Evolutionary conservation across 1,284 basidiomycete species (phyloP).

Genomic region (Rhodotorula sp.): DNA sequence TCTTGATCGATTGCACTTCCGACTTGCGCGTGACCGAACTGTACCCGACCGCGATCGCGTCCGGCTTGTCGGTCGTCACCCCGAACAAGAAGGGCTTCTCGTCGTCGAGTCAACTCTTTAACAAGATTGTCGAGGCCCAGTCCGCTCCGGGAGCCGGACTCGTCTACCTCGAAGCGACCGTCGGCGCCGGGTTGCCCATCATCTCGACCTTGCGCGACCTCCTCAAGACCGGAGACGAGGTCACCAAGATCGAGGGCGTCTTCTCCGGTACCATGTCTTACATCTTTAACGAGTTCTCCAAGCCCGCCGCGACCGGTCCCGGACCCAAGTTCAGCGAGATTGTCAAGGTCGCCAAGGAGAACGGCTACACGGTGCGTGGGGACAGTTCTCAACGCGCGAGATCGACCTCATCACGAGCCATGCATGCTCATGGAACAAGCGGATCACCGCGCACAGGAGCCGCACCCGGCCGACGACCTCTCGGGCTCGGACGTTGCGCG

Average conservation of each 20-base stretch:
- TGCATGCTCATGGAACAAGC: too few relatives aligned
- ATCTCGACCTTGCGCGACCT: slow-evolving; percentile 88
- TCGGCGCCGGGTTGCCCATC: slow-evolving; percentile 92
- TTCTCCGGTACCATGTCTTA: slow-evolving; percentile 96
- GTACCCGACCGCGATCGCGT: slow-evolving; percentile 77
- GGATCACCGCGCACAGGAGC: slow-evolving; percentile 79
- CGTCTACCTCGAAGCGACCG: slow-evolving; percentile 87
- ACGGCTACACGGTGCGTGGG: slow-evolving; percentile 80
- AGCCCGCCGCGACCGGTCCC: slow-evolving; percentile 51
- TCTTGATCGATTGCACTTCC: slow-evolving; percentile 91
- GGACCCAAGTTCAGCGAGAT: slow-evolving; percentile 73
- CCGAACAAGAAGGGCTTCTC: slow-evolving; percentile 99
- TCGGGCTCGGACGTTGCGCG: slow-evolving; percentile 95
- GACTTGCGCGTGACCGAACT: slow-evolving; percentile 75
- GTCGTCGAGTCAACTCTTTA: slow-evolving; percentile 67
- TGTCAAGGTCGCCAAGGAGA: slow-evolving; percentile 81
- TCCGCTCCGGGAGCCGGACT: slow-evolving; percentile 60
- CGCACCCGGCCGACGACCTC: slow-evolving; percentile 93
- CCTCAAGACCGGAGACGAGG: slow-evolving; percentile 84
- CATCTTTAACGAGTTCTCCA: slow-evolving; percentile 96
- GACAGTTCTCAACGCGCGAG: too few relatives aligned
- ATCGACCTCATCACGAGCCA: neutral
- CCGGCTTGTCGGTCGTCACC: slow-evolving; percentile 84
- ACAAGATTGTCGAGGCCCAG: slow-evolving; percentile 62
- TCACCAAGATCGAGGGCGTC: slow-evolving; percentile 63